Base-by-base conservation (phyloP, 139 green algal species). In the Diplosphaera chodatii region DNA sequence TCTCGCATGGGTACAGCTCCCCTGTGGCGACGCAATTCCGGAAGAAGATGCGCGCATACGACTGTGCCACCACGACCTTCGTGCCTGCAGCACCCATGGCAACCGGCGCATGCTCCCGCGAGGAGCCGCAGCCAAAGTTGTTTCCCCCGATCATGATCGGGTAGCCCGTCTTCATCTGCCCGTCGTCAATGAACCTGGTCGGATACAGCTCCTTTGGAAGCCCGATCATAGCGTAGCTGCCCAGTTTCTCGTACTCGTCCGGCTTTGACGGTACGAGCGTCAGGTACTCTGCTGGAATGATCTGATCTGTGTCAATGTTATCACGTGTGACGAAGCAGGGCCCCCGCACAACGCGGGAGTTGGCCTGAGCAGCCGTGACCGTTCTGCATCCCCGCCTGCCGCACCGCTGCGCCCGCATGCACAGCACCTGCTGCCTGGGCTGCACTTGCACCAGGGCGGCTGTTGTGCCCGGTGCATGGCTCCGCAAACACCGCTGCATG, bases 261-360 rank as follows among this genome's bases (percentile, higher is more conserved):
- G 92, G 89, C 88, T 48, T n/a, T n/a, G n/a, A n/a, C n/a, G n/a
- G n/a, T n/a, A 98, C 93, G 32, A 97, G 83, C 1, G 93, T 97
- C 3, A 98, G 77, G 76, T 97, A 96, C 85, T 98, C 93, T 18
- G 93, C 93, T 21, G 93, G 93, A 66, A 98, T 98, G 68, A 98
- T 98, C 70, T 98, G 93, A 69, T 98, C 93, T 0, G 93, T 98
- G 64, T 98, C 93, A 33, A 98, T 98, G 82, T 98, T 98, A 88
- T 96, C 90, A 21, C 72, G 79, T 1, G 88, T 93, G 0, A 96
- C 87, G 63, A 81, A 96, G 78, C 82, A 90, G 33, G 87, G 90
- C 28, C 90, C 90, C 20, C 78, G 64, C 22, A 94, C 71, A 21
- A 93, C 32, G 22, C 80, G 74, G 5, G 68, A 65, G 59, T 85